Base-by-base conservation (phyloP, 768 basidiomycete genomes). In the Krasilnikovozyma curviuscula region DNA sequence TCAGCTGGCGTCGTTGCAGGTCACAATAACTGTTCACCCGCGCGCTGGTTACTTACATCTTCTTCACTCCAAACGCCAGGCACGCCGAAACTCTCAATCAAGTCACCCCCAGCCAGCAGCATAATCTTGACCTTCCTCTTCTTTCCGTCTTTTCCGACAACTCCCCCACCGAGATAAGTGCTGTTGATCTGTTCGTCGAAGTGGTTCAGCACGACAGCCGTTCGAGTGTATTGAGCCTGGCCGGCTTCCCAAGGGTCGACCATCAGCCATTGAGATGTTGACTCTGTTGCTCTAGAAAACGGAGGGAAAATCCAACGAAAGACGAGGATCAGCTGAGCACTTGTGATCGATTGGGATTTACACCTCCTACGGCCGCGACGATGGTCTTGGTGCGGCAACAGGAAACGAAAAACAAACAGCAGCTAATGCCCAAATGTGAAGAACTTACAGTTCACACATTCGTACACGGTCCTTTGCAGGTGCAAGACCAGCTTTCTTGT, bases 231-330 rank as follows among this genome's bases (percentile, higher is more conserved):
- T 28, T 66, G 62, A 40, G 75, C 70, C 65, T 86, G 89, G 63
- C 83, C 80, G 13, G 89, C 86, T 66, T 98, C 93, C 89, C 89
- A 98, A 18, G 86, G 71, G 62, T 98, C 93, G 37, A 95, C 81
- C 88, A 93, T 95, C 38, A 98, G 71, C 85, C 85, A 95, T 19
- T 77, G 74, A 38, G 79, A 79, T 2, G 89, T 86, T 60, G 89
- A 78, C 62, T 88, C 81, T n/a, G n/a, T n/a, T n/a, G n/a, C n/a
- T n/a, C n/a, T n/a, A n/a, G n/a, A n/a, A n/a, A n/a, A n/a, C n/a
- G n/a, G n/a, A n/a, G n/a, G n/a, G n/a, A n/a, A n/a, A n/a, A n/a
- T n/a, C n/a, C n/a, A n/a, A n/a, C n/a, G n/a, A n/a, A n/a, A n/a
- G n/a, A n/a, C n/a, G n/a, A n/a, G n/a, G n/a, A n/a, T n/a, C n/a